Base-by-base conservation (phyloP, 305 asterid species). In the Fraxinus xanthoxyloides region DNA sequence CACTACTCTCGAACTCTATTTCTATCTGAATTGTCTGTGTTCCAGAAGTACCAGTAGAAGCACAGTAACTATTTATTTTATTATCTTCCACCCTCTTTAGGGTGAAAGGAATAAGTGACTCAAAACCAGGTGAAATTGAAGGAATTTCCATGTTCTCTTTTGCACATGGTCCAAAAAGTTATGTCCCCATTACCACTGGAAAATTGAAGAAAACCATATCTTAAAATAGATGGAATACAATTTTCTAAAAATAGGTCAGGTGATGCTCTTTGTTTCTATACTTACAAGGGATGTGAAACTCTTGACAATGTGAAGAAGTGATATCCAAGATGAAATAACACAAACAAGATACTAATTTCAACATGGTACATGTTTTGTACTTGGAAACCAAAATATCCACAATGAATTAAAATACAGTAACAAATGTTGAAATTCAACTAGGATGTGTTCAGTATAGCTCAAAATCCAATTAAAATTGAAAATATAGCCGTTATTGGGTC, bases 61-160 rank as follows among this genome's bases (percentile, higher is more conserved):
- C 75, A 10, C 90, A 81, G 81, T 59, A 83, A 77, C 77, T 38
- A 38, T 38, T 38, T 38, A 1, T 38, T 38, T 38, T 88, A 73
- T 87, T 82, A 81, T 80, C 82, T 73, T 88, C 91, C 80, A 83
- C 87, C 88, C 86, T 94, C 87, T 91, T 92, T 31, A 90, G 79
- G 82, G 90, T 88, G 87, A 92, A 90, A 79, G 96, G 92, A 31
- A 85, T 89, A 83, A 94, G 87, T 78, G 97, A 89, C 91, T 94
- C 99, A 82, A 95, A 95, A 78, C 98, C 98, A 72, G 97, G 97
- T 28, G 99, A 98, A 77, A 95, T 90, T 74, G 94, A 82, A 75
- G 95, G 80, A 36, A 87, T 85, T 48, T 92, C 93, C 93, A 93
- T 89, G 86, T 86, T 86, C 78, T 92, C 96, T 86, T 94, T 90